Evolutionary conservation across 2,329 filamentous ascomycete species (phyloP).

Genomic region (Oidium heveae): DNA sequence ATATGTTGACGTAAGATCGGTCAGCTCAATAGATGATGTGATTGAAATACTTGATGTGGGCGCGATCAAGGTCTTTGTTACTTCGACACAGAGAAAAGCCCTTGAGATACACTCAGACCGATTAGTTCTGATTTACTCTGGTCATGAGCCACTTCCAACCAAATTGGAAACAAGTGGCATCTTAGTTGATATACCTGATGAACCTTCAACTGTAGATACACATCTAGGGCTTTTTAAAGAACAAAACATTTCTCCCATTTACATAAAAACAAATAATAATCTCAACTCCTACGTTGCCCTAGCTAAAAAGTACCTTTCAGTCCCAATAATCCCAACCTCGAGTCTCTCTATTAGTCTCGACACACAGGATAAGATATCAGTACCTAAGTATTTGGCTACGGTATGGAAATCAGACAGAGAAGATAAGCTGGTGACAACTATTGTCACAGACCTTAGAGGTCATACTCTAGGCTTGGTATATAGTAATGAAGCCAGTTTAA

Average conservation of each 20-base stretch:
- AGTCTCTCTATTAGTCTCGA: constrained; percentile 41
- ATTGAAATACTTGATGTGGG: constrained; percentile 64
- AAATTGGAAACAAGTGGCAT: constrained; percentile 13
- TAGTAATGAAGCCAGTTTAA: constrained; percentile 74
- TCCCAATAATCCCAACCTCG: constrained; percentile 51
- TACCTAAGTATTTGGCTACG: constrained; percentile 44
- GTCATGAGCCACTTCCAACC: constrained; percentile 2
- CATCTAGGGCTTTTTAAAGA: constrained; percentile 14
- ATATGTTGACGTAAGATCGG: constrained; percentile 50
- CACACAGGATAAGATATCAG: constrained; percentile 29
- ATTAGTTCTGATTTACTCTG: constrained; percentile 22
- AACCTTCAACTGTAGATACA: constrained; percentile 10
- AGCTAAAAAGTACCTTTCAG: constrained; percentile 18
- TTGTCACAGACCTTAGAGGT: constrained; percentile 74
- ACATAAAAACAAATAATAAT: background rate
- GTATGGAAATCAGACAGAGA: constrained; percentile 58
- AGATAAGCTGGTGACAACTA: constrained; percentile 67
- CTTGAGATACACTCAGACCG: constrained; percentile 30
- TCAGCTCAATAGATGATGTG: constrained; percentile 47
- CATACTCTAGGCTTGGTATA: constrained; percentile 75
- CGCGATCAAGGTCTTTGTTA: constrained; percentile 63
- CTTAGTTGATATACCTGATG: constrained; percentile 13
- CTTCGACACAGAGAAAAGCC: constrained; percentile 36
- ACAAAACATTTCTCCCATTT: constrained; percentile 11
- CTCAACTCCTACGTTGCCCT: constrained; percentile 1